Conservation (phyloP, 331 rosid species). For the Arachis monticola region DNA sequence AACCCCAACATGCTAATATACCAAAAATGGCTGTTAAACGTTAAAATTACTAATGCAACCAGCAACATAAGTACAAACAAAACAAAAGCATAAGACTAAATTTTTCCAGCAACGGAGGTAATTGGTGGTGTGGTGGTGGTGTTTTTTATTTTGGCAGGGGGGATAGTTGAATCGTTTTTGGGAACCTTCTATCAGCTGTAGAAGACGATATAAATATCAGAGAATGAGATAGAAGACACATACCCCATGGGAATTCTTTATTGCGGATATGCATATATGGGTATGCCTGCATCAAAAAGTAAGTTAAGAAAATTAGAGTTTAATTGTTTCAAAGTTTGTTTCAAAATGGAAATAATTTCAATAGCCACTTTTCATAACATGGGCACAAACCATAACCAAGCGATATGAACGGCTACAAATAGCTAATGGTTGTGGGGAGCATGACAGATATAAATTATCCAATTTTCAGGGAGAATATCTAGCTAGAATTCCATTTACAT, state of each 20-base stretch:
- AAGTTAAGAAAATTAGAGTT: constrained; percentile 12
- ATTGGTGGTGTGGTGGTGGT: too few species aligned
- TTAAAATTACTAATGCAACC: not conserved
- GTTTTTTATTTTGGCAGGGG: too few species aligned
- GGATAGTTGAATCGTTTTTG: not conserved
- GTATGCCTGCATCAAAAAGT: constrained; percentile 48
- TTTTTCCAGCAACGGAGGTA: constrained; percentile 1
- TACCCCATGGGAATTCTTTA: constrained; percentile 99
- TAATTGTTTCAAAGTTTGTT: not conserved
- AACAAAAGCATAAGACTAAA: not conserved
- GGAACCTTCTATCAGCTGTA: not conserved
- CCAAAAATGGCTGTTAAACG: not conserved
- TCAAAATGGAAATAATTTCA: not conserved
- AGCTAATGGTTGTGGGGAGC: not conserved
- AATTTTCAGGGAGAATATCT: not conserved
- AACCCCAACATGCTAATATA: constrained; percentile 21
- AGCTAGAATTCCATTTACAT: not conserved
- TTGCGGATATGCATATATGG: constrained; percentile 91
- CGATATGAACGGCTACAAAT: not conserved
- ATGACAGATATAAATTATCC: not conserved
- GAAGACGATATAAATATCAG: constrained; percentile 31
- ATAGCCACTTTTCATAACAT: not conserved
- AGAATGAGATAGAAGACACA: constrained; percentile 35
- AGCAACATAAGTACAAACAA: not conserved
- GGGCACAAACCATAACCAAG: not conserved